Conservation (phyloP, 768 basidiomycete species). For the Boletus edulis region DNA sequence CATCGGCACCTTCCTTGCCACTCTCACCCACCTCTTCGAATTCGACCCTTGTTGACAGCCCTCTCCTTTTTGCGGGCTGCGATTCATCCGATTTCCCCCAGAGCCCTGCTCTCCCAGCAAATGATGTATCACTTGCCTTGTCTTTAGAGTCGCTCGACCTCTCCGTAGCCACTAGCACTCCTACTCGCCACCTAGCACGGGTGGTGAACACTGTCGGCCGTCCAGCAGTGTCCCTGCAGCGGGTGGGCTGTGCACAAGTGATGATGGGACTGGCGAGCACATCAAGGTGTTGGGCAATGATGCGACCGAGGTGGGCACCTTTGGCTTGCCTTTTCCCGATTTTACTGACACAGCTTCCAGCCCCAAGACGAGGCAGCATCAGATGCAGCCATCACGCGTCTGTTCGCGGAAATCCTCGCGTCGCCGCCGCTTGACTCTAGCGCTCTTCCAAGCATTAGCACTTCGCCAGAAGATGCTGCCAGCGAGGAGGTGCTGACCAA, state of each 20-base stretch:
- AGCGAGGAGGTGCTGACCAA: slow-evolving; percentile 26
- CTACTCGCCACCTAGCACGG: slow-evolving; percentile 99
- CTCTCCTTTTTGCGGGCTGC: slow-evolving; percentile 24
- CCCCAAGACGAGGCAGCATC: slow-evolving; percentile 55
- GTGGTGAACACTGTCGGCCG: slow-evolving; percentile 72
- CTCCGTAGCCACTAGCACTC: slow-evolving; percentile 40
- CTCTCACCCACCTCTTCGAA: slow-evolving; percentile 44
- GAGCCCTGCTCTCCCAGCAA: slow-evolving; percentile 36
- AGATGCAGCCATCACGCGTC: slow-evolving; percentile 30
- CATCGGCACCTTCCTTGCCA: slow-evolving; percentile 35
- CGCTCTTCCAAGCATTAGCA: slow-evolving; percentile 31
- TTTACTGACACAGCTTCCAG: slow-evolving; percentile 22
- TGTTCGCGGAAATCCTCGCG: slow-evolving; percentile 35
- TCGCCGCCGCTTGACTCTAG: slow-evolving; percentile 32
- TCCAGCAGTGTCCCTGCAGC: slow-evolving; percentile 85
- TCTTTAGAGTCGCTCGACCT: slow-evolving; percentile 29
- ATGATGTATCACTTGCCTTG: slow-evolving; percentile 28
- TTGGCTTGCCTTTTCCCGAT: slow-evolving; percentile 14
- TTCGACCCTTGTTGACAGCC: slow-evolving; percentile 37
- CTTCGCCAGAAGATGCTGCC: slow-evolving; percentile 31
- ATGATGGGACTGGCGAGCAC: slow-evolving; percentile 24
- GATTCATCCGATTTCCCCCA: slow-evolving; percentile 34
- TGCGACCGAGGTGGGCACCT: slow-evolving; percentile 35
- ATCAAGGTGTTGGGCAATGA: slow-evolving; percentile 14
- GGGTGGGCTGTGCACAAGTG: slow-evolving; percentile 60